These are phyloP conservation scores for Hypomontagnella submonticulosa DNA, from an alignment of 495 filamentous ascomycete genomes.

Conservation along the genomic window DNA sequence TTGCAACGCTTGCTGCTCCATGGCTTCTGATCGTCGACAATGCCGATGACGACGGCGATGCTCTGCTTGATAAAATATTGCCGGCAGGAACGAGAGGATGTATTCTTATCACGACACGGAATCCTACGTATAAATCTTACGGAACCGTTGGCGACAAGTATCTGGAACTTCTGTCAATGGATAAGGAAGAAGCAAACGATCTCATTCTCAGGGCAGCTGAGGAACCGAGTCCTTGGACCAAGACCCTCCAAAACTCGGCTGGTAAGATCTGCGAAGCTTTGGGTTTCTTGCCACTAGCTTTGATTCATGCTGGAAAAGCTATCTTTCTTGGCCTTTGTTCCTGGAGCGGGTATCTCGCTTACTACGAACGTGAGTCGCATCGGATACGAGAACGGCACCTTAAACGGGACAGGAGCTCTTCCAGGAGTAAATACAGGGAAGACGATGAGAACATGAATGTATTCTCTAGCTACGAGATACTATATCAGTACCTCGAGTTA, in stretches of 20 bases:
- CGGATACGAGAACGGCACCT: slow-evolving; percentile 43
- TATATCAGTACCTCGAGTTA: slow-evolving; percentile 40
- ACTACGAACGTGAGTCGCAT: slow-evolving; percentile 41
- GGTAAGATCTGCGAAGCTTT: slow-evolving; percentile 46
- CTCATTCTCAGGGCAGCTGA: slow-evolving; percentile 56
- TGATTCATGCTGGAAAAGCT: slow-evolving; percentile 54
- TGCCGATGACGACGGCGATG: slow-evolving; percentile 52
- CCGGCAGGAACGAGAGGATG: slow-evolving; percentile 8
- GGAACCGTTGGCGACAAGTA: slow-evolving; percentile 44
- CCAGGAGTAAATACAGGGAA: slow-evolving; percentile 2
- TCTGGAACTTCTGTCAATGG: slow-evolving; percentile 49
- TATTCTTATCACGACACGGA: slow-evolving; percentile 56
- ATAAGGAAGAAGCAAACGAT: slow-evolving; percentile 48
- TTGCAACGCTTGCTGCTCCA: slow-evolving; percentile 37
- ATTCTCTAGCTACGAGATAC: slow-evolving; percentile 51
- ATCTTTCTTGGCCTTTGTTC: slow-evolving; percentile 42
- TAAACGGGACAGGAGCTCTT: slow-evolving; percentile 33
- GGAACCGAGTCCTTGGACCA: slow-evolving; percentile 38
- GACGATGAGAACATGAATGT: slow-evolving; percentile 46
- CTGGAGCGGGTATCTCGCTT: slow-evolving; percentile 44
- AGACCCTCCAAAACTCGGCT: slow-evolving; percentile 28
- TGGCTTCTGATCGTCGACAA: slow-evolving; percentile 56
- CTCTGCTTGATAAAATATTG: slow-evolving; percentile 45
- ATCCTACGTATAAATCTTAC: slow-evolving; percentile 46
- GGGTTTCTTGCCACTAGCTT: slow-evolving; percentile 51